Evolutionary conservation across 2,329 filamentous ascomycete genomes (phyloP), one percentile per base, ranked within the genome.

Genomic region (Onygena corvina): DNA sequence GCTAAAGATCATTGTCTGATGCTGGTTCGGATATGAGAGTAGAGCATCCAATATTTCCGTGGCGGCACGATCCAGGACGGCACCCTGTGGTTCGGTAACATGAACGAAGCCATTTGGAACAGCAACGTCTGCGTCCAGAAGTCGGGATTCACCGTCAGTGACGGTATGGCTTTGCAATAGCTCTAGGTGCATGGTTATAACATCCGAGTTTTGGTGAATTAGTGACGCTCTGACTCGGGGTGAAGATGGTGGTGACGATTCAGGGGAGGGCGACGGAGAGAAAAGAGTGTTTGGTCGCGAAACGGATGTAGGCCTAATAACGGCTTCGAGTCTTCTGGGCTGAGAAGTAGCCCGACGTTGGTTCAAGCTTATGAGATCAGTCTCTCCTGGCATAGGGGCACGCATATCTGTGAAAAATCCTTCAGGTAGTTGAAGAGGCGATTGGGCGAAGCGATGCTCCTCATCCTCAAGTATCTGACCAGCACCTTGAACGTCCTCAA

Each of bases 181-280:
- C 46, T 69, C 67, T 33, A 70, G 53, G 46, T 70, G 66, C 67
- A 70, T 69, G 3, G 67, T 70, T 42, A 69, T 67, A 2, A 68
- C 59, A 50, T 69, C 67, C 1, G 67, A 64, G 48, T 66, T 66
- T 40, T 68, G 66, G 51, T 69, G 67, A 14, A 69, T 64, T 20
- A 70, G 56, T 1, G 67, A 69, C 23, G 67, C 67, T 44, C 67
- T 59, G 16, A 70, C 65, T 4, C 61, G 66, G 42, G 67, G 67
- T 3, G 67, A 70, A 4, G 61, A 61, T 23, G 64, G 65, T 12
- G 66, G 65, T 7, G 66, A 68, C n/a, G 65, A 64, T 35, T 61
- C 62, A 5, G 67, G 63, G 33, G 66, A 69, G 16, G 65, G 65
- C 34, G 63, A 60, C 6, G 56, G 65, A 33, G 67, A 69, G 34